These are phyloP conservation scores for Nakazawaea siamensis DNA, from an alignment of 805 yeast species.

Conservation along the genomic window DNA sequence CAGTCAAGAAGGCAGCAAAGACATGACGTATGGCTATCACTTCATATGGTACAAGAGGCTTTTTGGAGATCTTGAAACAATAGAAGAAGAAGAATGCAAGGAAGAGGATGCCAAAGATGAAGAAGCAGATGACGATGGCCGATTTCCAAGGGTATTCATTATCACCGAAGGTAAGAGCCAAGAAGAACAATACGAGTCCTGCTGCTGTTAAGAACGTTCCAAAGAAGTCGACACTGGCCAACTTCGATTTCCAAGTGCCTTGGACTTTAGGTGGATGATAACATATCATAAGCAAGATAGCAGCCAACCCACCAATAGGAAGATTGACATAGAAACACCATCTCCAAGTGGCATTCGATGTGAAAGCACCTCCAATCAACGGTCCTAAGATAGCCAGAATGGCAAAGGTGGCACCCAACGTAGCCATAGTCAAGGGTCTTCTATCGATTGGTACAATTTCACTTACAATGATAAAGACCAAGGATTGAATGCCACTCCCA, in stretches of 20 bases:
- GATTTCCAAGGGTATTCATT: conserved; percentile 43
- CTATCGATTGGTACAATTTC: conserved; percentile 40
- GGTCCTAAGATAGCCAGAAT: conserved; percentile 54
- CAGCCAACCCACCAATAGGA: conserved; percentile 52
- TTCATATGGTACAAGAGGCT: conserved; percentile 39
- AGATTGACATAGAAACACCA: conserved; percentile 71
- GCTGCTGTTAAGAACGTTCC: conserved; percentile 36
- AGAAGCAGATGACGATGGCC: conserved; percentile 40
- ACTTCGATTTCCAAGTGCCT: conserved; percentile 29
- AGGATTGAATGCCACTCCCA: conserved; percentile 57
- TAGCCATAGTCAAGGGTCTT: conserved; percentile 30
- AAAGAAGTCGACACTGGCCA: conserved; percentile 36
- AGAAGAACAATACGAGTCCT: conserved; percentile 35
- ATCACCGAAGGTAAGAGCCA: conserved; percentile 51
- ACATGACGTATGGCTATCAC: conserved; percentile 30
- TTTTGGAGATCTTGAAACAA: conserved; percentile 31
- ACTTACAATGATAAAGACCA: conserved; percentile 47
- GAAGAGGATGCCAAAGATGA: conserved; percentile 36
- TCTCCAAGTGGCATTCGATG: conserved; percentile 56
- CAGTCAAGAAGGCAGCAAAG: conserved; percentile 27
- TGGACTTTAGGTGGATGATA: conserved; percentile 37
- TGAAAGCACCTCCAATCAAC: conserved; percentile 57
- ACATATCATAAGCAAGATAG: conserved; percentile 26
- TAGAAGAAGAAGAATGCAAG: conserved; percentile 27
- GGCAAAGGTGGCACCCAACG: conserved; percentile 35